Base-by-base conservation (phyloP, 345 rosid genomes). In the Heritiera littoralis region DNA sequence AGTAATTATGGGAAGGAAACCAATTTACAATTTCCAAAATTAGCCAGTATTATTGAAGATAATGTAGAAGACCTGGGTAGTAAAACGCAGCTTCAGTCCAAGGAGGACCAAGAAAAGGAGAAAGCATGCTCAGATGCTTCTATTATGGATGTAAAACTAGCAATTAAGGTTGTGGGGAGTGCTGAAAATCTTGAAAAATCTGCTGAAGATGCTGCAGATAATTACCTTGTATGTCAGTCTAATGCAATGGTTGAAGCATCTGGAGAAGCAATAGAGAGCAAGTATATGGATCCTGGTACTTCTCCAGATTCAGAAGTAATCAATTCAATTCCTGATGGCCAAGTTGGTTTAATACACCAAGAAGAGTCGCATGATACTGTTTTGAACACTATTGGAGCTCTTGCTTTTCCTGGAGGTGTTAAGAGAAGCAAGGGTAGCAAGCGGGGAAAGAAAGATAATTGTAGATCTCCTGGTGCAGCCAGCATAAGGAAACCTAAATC, bases 281-380 rank as follows among this genome's bases (percentile, higher is more conserved):
- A 78, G 48, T 85, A 89, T 79, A 63, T 88, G 77, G 93, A 88
- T 81, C 86, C 94, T 73, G 98, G 90, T 86, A 94, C 98, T 79
- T 96, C 99, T 79, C 99, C 99, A 11, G 99, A 96, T 88, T 96
- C 99, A n/a, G 98, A 94, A 91, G 99, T 92, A 68, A 91, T 92
- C 48, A 92, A 94, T 88, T 43, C 81, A 76, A 86, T 84, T 84
- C 92, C 93, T 79, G 99, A 90, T 75, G 78, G 85, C 66, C 88
- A 85, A 79, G 81, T 68, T 51, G 82, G 79, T 78, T 79, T 83
- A 77, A 84, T 84, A 78, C 85, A 75, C 67, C 83, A 73, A 84
- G 93, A 81, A 80, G 85, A 78, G 77, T 77, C 79, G 68, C 85
- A 73, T 43, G 81, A 78, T 82, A 66, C 75, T 74, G 80, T 56